Conservation (phyloP, 2,329 filamentous ascomycete genomes). For the Monosporascus sp. region DNA sequence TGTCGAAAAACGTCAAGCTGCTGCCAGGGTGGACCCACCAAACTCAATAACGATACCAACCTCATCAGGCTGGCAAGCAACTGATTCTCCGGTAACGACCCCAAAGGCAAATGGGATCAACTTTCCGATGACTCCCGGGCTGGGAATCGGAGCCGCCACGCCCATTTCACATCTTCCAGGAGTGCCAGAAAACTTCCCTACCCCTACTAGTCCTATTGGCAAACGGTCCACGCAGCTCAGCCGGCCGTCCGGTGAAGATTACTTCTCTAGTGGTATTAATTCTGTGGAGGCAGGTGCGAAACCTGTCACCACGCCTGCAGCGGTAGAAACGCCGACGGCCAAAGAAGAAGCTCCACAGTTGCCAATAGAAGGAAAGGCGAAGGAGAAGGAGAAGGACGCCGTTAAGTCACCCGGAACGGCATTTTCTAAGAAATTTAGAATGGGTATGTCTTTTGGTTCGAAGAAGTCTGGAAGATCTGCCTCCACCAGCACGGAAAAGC, state of each 20-base stretch:
- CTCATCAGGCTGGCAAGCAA: conserved; percentile 32
- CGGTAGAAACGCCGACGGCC: conserved; percentile 35
- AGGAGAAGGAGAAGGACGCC: conserved; percentile 44
- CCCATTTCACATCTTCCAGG: conserved; percentile 48
- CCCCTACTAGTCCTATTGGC: conserved; percentile 43
- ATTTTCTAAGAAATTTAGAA: conserved; percentile 28
- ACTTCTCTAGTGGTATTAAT: conserved; percentile 63
- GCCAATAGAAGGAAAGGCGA: conserved; percentile 53
- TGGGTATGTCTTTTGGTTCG: conserved; percentile 59
- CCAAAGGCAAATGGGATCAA: conserved; percentile 61
- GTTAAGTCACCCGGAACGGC: conserved; percentile 55
- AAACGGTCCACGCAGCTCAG: conserved; percentile 51
- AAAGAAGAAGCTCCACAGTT: conserved; percentile 37
- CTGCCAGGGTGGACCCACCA: conserved; percentile 53
- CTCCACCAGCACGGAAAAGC: conserved; percentile 64
- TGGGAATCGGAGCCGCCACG: conserved; percentile 73
- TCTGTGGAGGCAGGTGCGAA: conserved; percentile 42
- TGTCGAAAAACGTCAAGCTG: conserved; percentile 51
- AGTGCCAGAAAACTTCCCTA: conserved; percentile 41
- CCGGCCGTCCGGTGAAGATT: conserved; percentile 64
- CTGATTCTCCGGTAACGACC: conserved; percentile 46
- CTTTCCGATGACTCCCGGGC: conserved; percentile 64
- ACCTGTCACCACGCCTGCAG: conserved; percentile 40
- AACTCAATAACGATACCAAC: conserved; percentile 48
- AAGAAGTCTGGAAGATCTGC: conserved; percentile 76